These are phyloP conservation scores for Biscutella laevigata DNA, from an alignment of 441 rosid species.

Conservation along the genomic window DNA sequence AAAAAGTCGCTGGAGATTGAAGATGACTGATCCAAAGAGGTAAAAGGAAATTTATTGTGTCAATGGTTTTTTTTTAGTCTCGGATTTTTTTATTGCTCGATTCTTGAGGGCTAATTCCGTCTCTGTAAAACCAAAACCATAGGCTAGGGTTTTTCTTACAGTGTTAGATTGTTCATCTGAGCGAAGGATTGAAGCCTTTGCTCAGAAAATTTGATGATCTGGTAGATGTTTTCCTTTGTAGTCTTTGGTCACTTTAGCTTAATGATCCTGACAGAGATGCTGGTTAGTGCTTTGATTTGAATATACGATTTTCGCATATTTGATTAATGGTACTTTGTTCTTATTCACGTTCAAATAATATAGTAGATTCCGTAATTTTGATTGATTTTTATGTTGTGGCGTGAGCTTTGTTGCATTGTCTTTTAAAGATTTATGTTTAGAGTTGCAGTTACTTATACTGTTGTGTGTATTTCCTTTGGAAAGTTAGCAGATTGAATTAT, in stretches of 20 bases:
- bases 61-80: neutral
- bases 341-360: neutral
- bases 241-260: neutral
- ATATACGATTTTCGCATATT: too few species aligned
- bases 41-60: neutral
- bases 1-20: slow-evolving; percentile 7
- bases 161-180: neutral
- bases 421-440: neutral
- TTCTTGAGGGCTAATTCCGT: neutral
- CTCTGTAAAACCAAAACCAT: neutral
- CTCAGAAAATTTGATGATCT: neutral
- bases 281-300: neutral
- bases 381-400: neutral
- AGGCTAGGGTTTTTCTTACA: slow-evolving; percentile 16
- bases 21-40: slow-evolving; percentile 25
- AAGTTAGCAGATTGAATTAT: neutral
- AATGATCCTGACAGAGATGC: neutral
- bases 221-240: neutral
- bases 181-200: neutral
- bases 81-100: too few species aligned
- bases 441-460: neutral
- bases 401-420: neutral
- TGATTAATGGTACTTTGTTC: too few species aligned
- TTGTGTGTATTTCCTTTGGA: neutral
- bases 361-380: neutral